Evolutionary conservation across 371 early-diverging fungal genomes (phyloP), one percentile per base, ranked within the genome.

Genomic region (Mortierella sp.): DNA sequence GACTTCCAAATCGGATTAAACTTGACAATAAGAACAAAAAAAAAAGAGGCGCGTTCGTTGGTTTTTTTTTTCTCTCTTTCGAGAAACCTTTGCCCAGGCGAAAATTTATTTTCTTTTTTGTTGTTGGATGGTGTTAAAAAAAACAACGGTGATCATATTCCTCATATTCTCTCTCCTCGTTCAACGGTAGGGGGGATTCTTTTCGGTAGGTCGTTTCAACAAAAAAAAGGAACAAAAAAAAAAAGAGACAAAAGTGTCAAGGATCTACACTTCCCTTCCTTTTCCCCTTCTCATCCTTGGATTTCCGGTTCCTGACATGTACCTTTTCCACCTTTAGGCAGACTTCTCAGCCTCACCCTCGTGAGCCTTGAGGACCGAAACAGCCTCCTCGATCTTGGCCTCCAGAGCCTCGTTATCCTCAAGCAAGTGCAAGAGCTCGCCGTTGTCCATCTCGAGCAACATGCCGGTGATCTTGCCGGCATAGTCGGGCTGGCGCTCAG

Each of bases 391-490:
- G 64, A 97, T 89, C 70, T 82, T 89, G 63, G 73, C 81, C 47
- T 86, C 84, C 64, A 93, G 84, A 44, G 93, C 91, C 53, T 84
- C 89, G 71, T 81, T 80, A 79, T 86, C 86, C 82, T 96, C 96
- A 48, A 98, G 78, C 59, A 99, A 79, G 81, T 93, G 91, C 72
- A 98, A 80, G 52, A 98, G 83, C 83, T 98, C 98, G 62, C 87
- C 84, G 79, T 95, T 95, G 79, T 97, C 97, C 97, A 98, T 98
- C 85, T 99, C 99, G 60, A 99, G 85, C 52, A 99, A 86, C 98
- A 99, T 99, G 65, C 99, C 99, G 17, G 99, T 99, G 78, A 99
- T 94, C 92, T 99, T 99, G 80, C 96, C 95, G 66, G 98, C 96
- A 63, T 83, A 82, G 50, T 88, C 87, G 60, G 89, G 90, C 79